Conservation (phyloP, 495 filamentous ascomycete species). For the Glonium stellatum region DNA sequence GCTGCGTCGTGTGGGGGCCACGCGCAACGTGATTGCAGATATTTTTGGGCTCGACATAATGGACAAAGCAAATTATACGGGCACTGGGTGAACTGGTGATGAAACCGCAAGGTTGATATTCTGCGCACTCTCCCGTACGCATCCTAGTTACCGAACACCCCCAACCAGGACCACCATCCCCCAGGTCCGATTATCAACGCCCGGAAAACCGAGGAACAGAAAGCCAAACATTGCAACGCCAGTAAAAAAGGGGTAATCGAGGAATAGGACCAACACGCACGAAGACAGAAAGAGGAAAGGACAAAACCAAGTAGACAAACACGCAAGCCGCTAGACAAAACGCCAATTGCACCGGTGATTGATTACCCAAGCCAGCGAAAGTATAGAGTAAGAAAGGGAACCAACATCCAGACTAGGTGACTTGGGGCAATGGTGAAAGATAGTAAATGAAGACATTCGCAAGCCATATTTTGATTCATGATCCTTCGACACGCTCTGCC, state of each 20-base stretch:
- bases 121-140: no score
- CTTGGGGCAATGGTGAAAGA: neutral
- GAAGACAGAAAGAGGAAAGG: neutral
- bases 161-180: no score
- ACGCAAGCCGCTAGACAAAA: neutral
- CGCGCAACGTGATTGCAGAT: no score
- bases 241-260: neutral
- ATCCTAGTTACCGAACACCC: no score
- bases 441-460: neutral
- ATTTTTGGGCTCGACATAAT: no score
- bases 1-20: no score
- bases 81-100: no score
- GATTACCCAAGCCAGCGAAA: constrained; percentile 1
- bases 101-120: no score
- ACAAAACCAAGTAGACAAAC: neutral
- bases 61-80: no score
- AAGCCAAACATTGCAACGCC: neutral
- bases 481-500: neutral
- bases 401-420: neutral
- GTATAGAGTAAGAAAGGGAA: neutral
- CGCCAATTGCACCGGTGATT: neutral
- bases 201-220: no score
- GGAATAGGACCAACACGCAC: neutral
- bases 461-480: neutral
- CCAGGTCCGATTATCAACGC: no score